Conservation (phyloP, 108 stramenopile genomes). For the Aurantiochytrium sp. region DNA sequence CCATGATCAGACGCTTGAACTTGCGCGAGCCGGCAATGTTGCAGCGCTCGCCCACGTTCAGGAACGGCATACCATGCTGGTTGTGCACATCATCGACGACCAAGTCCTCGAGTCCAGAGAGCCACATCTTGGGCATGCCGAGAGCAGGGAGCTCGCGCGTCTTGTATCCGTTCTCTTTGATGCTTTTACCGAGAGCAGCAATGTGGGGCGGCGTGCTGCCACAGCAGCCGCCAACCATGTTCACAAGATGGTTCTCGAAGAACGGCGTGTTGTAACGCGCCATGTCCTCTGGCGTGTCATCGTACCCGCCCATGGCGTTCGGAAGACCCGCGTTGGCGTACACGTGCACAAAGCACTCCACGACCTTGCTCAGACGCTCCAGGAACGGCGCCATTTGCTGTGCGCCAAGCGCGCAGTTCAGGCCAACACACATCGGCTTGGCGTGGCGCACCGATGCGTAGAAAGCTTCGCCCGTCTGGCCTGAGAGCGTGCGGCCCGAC, state of each 20-base stretch:
- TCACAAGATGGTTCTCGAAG: slow-evolving; percentile 83
- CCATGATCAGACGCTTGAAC: slow-evolving; percentile 96
- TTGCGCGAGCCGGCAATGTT: slow-evolving; percentile 86
- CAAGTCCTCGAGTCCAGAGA: slow-evolving; percentile 90
- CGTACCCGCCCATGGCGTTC: slow-evolving; percentile 98
- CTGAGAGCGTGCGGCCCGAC: slow-evolving; percentile 91
- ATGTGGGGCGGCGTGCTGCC: slow-evolving; percentile 94
- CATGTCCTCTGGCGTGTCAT: slow-evolving; percentile 91
- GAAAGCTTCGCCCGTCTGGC: slow-evolving; percentile 96
- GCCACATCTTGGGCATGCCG: slow-evolving; percentile 75
- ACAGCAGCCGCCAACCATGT: slow-evolving; percentile 98
- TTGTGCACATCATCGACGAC: slow-evolving; percentile 83
- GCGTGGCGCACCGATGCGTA: slow-evolving; percentile 90
- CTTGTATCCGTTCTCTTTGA: slow-evolving; percentile 45
- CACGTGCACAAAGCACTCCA: slow-evolving; percentile 91
- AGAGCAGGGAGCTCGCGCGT: slow-evolving; percentile 61
- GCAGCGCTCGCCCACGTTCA: slow-evolving; percentile 94
- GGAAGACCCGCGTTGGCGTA: slow-evolving; percentile 98
- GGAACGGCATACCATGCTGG: slow-evolving; percentile 80
- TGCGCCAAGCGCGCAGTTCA: slow-evolving; percentile 97
- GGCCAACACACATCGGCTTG: slow-evolving; percentile 95
- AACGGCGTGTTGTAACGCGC: slow-evolving; percentile 78
- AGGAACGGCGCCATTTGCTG: slow-evolving; percentile 91
- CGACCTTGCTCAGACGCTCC: slow-evolving; percentile 72
- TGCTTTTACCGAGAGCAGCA: slow-evolving; percentile 34